These are phyloP conservation scores for Eutrema japonicum DNA, from an alignment of 345 rosid species.

Conservation along the genomic window DNA sequence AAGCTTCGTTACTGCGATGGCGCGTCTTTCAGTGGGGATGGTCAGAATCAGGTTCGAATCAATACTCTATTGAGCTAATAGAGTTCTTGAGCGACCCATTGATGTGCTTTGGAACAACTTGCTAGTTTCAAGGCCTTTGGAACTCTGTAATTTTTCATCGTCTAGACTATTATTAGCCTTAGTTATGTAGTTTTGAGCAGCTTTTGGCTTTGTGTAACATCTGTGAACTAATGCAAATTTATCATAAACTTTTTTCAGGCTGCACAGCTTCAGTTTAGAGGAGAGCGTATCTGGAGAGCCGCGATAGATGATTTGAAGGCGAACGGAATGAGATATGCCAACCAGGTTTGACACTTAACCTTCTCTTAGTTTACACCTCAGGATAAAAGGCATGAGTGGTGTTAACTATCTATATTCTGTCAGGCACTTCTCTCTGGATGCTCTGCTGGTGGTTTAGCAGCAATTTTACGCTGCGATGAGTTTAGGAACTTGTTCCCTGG, in stretches of 20 bases:
- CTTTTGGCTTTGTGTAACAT: conserved; percentile 4
- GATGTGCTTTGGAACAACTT: conserved; percentile 10
- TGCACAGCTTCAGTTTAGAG: conserved; percentile 83
- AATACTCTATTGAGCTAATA: background rate
- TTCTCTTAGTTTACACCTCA: conserved; percentile 18
- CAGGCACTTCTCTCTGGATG: conserved; percentile 97
- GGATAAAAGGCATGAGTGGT: background rate
- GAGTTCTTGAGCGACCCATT: background rate
- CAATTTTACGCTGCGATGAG: conserved; percentile 87
- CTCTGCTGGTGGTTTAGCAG: conserved; percentile 96
- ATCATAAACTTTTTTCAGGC: conserved; percentile 50
- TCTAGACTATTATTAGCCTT: background rate
- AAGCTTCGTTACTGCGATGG: conserved; percentile 95
- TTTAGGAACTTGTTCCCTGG: conserved; percentile 71
- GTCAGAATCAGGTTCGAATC: conserved; percentile 65
- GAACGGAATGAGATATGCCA: conserved; percentile 77
- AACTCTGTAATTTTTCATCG: background rate
- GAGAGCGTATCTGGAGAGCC: conserved; percentile 92
- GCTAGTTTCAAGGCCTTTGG: conserved; percentile 3
- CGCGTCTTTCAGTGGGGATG: conserved; percentile 83
- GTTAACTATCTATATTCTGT: conserved; percentile 25
- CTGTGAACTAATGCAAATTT: conserved; percentile 16
- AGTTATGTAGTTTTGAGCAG: background rate
- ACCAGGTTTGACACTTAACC: conserved; percentile 56
- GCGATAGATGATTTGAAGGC: conserved; percentile 81